phyloP scores from a whole-genome alignment of 306 rosid genomes.

The Amphicarpaea edgeworthii region DNA sequence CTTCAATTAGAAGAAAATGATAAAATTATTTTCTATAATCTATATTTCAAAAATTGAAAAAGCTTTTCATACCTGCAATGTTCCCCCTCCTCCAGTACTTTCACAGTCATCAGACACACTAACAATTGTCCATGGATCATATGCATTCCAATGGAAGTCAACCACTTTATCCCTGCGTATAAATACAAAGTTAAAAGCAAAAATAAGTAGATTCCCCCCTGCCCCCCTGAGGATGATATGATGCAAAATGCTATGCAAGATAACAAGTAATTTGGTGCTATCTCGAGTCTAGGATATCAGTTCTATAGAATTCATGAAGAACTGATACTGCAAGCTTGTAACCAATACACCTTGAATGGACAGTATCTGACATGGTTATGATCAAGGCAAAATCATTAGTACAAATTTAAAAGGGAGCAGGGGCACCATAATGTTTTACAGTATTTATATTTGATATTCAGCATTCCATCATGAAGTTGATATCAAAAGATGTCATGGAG shows the following conservation, averaged over 20 bases:
- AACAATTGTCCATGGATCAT: slow-evolving; percentile 96
- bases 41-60: neutral
- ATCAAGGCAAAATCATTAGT: neutral
- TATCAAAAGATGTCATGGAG: neutral
- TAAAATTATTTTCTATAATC: neutral
- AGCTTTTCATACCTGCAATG: slow-evolving; percentile 75
- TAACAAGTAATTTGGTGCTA: slow-evolving; percentile 2
- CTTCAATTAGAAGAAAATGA: neutral
- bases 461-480: slow-evolving; percentile 27
- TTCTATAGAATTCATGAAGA: neutral
- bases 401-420: neutral
- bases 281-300: slow-evolving; percentile 12
- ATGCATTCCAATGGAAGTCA: slow-evolving; percentile 64
- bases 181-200: slow-evolving; percentile 18
- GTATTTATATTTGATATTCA: slow-evolving; percentile 4
- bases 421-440: neutral
- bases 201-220: neutral
- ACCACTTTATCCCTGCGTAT: slow-evolving; percentile 63
- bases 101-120: slow-evolving; percentile 99
- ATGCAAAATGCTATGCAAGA: slow-evolving; percentile 8
- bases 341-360: neutral
- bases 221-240: neutral
- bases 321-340: slow-evolving; percentile 12
- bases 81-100: slow-evolving; percentile 98
- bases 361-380: neutral